Base-by-base conservation (phyloP, 352 stramenopile species). In the Pythium phragmitis region DNA sequence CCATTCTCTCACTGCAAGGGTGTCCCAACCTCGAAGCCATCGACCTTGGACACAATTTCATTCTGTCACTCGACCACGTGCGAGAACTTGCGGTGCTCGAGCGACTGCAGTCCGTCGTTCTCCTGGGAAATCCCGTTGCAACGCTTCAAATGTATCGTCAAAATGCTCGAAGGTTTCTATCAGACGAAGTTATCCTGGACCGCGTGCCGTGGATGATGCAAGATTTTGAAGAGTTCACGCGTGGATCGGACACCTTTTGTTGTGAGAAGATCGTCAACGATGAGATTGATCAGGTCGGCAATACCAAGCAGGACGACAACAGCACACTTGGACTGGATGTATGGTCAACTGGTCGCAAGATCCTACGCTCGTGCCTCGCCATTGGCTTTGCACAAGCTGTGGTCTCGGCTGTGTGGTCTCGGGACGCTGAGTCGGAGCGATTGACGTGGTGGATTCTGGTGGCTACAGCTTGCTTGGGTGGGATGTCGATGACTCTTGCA, bases 61-160 rank as follows among this genome's bases (percentile, higher is more conserved):
- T 67, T 17, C 11, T 46, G 12, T 34, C 33, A 5, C 6, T 67
- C n/a, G 50, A 60, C 17, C 17, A 57, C 7, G 17, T 67, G 9
- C 42, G 33, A 11, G 33, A 26, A n/a, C 43, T 67, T 3, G 11
- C 4, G 4, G 2, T 7, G 23, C 51, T 61, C 0, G 19, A 26
- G 11, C 19, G n/a, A 23, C 51, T 67, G 8, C 50, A 46, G 2
- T 49, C 43, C 11, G 30, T 60, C 3, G 17, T 26, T 12, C 30
- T 67, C 3, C 17, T 49, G 3, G 60, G 51, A 12, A 67, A 67
- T 45, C 60, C 60, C 3, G 34, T 67, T 33, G 21, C 60, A 13
- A 57, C 23, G 42, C 9, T 26, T 48, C 12, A 11, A 3, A 41
- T n/a, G 0, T 60, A 67, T 26, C 50, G 49, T 13, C 30, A 42